Evolutionary conservation across 1,284 basidiomycete species (phyloP), one percentile per base, ranked within the genome.

Genomic region (Ustilago tritici): DNA sequence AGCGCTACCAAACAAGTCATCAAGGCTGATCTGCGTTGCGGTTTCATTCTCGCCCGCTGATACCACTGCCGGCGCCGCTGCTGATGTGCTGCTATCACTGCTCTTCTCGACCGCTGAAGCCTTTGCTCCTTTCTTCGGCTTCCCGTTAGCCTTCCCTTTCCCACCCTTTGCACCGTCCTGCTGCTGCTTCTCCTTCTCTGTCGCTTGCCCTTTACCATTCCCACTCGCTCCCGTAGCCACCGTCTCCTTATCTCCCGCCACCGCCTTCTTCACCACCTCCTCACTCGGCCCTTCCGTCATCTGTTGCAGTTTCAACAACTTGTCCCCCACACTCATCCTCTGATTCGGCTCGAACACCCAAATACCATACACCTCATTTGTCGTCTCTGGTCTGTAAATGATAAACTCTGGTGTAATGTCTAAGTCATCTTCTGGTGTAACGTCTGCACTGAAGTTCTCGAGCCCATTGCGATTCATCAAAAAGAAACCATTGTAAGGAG

Each of bases 381-480:
- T 74, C 52, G 61, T 61, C 15, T 90, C 92, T 65, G 91, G 91
- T 70, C 92, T 90, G 81, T 92, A 91, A 88, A 93, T 92, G 80
- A 93, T 89, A 86, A 92, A 93, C 75, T 87, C 87, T 10, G 85
- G 83, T 36, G 85, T 87, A 19, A 90, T 87, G 62, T 91, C 90
- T 72, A 94, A 88, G 72, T 92, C 91, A 87, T 94, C 93, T 86
- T 94, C 92, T 17, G 93, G 91, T 76, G 91, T 91, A 52, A 95
- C 88, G 46, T 90, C 89, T 61, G 92, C 91, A 61, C 91, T 90
- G 82, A 93, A 93, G 85, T 95, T 94, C 57, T 93, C 91, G 84
- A 91, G 91, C n/a, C 93, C 93, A 83, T 92, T 91, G 54, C 94
- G 91, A 85, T 95, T 95, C 77, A 95, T 89, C 68, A 95, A 91